Base-by-base conservation (phyloP, 495 filamentous ascomycete genomes). In the Trichocladium uniseriatum region DNA sequence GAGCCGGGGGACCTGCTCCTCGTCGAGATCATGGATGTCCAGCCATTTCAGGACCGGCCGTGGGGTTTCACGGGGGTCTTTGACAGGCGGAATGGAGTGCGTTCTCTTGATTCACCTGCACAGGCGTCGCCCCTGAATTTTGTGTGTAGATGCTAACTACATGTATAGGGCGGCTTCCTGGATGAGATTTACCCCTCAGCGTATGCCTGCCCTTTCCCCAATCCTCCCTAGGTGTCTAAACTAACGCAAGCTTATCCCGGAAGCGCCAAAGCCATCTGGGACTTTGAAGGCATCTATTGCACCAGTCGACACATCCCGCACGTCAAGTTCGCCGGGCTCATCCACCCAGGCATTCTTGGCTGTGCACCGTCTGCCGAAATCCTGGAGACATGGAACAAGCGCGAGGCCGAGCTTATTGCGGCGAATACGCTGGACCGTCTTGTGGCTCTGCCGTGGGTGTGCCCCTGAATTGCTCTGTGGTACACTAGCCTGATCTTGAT, bases 21-120 rank as follows among this genome's bases (percentile, higher is more conserved):
- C 0, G 88, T 95, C 3, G 89, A 97, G 67, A 95, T 97, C 51
- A 91, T 95, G 69, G 91, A 96, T 53, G 91, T 95, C 3, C 90
- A 96, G 64, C 90, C 90, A 7, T 82, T 94, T 54, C 72, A 89
- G 58, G 81, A 92, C 13, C 77, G 82, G 54, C 89, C 89, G 0
- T 96, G 91, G 91, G 91, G 90, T 2, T 95, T 95, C 57, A 87
- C 84, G 2, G 91, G 90, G 0, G 72, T 97, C 2, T 95, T 97
- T 59, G 74, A 83, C 40, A 79, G 77, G 49, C 66, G 80, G 8
- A 97, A 97, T 61, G 91, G 91, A 0, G 61, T 62, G 48, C 43
- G 59, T 43, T 27, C 18, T 39, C 19, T 18, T 14, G 21, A 0
- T n/a, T 24, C 3, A 8, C 21, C 1, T 41, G n/a, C n/a, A n/a